Evolutionary conservation across 495 filamentous ascomycete species (phyloP).

Genomic region (Penicillium diatomitis): DNA sequence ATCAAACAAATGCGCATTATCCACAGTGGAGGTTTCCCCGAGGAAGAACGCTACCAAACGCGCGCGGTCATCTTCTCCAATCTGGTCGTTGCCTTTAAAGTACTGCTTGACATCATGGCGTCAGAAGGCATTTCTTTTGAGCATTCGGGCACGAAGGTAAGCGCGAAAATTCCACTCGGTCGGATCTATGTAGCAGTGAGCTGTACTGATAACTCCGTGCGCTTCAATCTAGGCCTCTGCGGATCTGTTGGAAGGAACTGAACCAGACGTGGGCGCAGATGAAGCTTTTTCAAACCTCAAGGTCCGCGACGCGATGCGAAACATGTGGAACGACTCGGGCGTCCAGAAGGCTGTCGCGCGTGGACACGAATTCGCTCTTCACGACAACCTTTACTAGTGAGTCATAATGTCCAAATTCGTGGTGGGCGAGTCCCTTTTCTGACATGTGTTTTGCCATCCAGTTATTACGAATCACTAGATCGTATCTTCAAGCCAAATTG

Average conservation of each 20-base stretch:
- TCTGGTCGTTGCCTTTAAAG: constrained; percentile 77
- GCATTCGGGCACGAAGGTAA: constrained; percentile 64
- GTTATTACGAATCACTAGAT: constrained; percentile 87
- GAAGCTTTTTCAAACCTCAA: constrained; percentile 59
- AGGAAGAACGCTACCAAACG: constrained; percentile 85
- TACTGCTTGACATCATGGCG: constrained; percentile 90
- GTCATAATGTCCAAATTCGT: constrained; percentile 17
- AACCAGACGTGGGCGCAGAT: constrained; percentile 67
- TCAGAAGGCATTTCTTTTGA: constrained; percentile 70
- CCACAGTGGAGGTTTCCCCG: constrained; percentile 84
- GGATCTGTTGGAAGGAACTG: constrained; percentile 31
- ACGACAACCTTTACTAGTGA: constrained; percentile 93
- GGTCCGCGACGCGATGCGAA: constrained; percentile 67
- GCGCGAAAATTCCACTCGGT: not conserved
- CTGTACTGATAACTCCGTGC: not conserved
- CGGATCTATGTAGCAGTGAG: too few species aligned
- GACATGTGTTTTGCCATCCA: constrained; percentile 25
- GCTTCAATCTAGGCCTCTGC: constrained; percentile 16
- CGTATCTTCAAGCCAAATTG: constrained; percentile 80
- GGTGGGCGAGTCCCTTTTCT: not conserved
- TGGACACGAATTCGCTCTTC: constrained; percentile 92
- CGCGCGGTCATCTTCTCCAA: constrained; percentile 93
- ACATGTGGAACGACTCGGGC: constrained; percentile 74
- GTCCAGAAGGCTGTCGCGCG: constrained; percentile 79
- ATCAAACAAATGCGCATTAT: constrained; percentile 99